Conservation (phyloP, 768 basidiomycete species). For the Tubosaeta brunneosetosa region DNA sequence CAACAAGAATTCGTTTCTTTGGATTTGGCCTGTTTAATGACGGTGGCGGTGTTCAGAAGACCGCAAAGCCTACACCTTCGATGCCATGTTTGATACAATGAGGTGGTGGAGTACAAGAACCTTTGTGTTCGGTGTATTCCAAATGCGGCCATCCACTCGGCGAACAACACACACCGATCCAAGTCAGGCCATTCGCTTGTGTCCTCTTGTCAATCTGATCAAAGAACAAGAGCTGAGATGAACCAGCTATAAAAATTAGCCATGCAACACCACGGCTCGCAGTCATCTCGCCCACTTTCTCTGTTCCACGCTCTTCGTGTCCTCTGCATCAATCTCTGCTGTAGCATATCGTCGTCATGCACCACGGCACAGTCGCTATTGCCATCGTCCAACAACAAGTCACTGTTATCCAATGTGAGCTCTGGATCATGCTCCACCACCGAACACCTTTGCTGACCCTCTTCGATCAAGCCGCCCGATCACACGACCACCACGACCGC, state of each 20-base stretch:
- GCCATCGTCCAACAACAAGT: slow-evolving; percentile 67
- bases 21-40: neutral
- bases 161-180: neutral
- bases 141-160: neutral
- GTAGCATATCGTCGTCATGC: slow-evolving; percentile 35
- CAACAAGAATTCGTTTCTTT: neutral
- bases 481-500: slow-evolving; percentile 50
- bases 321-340: neutral
- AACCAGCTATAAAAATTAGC: neutral
- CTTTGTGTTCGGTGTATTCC: neutral
- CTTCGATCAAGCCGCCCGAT: slow-evolving; percentile 45
- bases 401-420: slow-evolving; percentile 61
- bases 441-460: slow-evolving; percentile 1
- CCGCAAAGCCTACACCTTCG: neutral
- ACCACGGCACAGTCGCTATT: slow-evolving; percentile 59
- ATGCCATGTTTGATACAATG: neutral
- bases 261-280: neutral
- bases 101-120: neutral
- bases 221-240: neutral
- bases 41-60: neutral
- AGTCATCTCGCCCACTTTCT: too few species aligned
- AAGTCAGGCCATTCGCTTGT: neutral
- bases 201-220: neutral
- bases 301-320: too few species aligned
- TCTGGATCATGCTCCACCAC: too few species aligned